Percentiles rank a stretch among this genome's conserved stretches.
Evolutionary conservation across 176 grass and related monocot species (phyloP).

Genomic region (Raddia distichophylla): DNA sequence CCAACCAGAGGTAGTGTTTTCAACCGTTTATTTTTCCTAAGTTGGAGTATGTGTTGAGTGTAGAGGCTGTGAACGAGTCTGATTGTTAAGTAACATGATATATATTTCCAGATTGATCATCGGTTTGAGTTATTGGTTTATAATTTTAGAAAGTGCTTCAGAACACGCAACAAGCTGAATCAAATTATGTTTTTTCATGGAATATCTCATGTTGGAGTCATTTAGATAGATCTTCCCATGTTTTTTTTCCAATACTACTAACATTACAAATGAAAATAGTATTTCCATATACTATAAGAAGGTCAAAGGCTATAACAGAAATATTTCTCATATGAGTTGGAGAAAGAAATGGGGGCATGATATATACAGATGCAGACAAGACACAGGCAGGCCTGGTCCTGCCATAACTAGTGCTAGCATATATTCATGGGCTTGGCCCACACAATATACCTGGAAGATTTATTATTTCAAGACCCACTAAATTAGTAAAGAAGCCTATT

Average conservation of each 20-base stretch:
- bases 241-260: not conserved
- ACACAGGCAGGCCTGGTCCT: not conserved
- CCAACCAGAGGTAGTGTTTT: not conserved
- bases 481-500: not conserved
- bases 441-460: conserved; percentile 5
- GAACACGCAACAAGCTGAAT: not conserved
- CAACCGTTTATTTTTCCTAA: not conserved
- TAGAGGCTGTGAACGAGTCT: not conserved
- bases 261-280: not conserved
- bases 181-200: not conserved
- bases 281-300: not conserved
- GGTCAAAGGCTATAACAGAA: conserved; percentile 3
- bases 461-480: not conserved
- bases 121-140: not conserved
- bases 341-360: not conserved
- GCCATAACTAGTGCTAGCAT: not conserved
- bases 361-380: conserved; percentile 11
- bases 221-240: not conserved
- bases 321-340: conserved; percentile 3
- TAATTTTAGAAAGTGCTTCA: not conserved
- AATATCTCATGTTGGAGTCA: not conserved
- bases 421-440: not conserved
- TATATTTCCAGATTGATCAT: conserved; percentile 12
- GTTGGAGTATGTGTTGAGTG: not conserved
- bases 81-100: not conserved